Conservation (phyloP, 1,139 yeast genomes). For the Williopsis jadinii region DNA sequence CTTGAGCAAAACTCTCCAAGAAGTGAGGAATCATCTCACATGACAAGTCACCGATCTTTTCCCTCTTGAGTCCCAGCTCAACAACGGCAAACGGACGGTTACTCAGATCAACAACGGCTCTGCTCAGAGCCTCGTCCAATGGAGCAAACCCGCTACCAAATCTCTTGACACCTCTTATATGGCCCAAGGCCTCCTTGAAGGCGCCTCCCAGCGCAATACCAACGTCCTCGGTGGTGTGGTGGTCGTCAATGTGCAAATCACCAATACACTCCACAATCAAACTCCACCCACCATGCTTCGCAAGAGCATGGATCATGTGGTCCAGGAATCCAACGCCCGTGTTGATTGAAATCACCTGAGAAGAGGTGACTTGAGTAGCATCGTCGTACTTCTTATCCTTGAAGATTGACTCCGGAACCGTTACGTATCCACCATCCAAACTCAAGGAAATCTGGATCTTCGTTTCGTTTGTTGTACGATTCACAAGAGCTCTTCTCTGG, state of each 20-base stretch:
- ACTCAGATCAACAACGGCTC: constrained; percentile 92
- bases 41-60: constrained; percentile 85
- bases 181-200: constrained; percentile 84
- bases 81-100: constrained; percentile 89
- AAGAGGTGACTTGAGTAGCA: constrained; percentile 38
- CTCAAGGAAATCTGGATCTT: constrained; percentile 81
- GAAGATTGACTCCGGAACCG: constrained; percentile 50
- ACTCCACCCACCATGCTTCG: constrained; percentile 97
- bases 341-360: constrained; percentile 72
- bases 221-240: constrained; percentile 93
- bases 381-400: constrained; percentile 34
- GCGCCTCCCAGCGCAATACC: constrained; percentile 89
- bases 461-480: constrained; percentile 85
- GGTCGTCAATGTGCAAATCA: constrained; percentile 93
- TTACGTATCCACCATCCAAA: constrained; percentile 75
- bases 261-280: constrained; percentile 84
- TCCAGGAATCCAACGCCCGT: constrained; percentile 95
- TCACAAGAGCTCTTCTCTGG: constrained; percentile 45
- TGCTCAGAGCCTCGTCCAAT: constrained; percentile 86
- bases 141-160: constrained; percentile 97
- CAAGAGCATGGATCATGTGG: constrained; percentile 95
- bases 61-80: constrained; percentile 85
- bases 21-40: constrained; percentile 98
- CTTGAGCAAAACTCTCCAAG: constrained; percentile 86
- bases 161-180: constrained; percentile 82